Evolutionary conservation across 805 yeast genomes (phyloP).

Genomic region (Tetrapisispora arboricola): DNA sequence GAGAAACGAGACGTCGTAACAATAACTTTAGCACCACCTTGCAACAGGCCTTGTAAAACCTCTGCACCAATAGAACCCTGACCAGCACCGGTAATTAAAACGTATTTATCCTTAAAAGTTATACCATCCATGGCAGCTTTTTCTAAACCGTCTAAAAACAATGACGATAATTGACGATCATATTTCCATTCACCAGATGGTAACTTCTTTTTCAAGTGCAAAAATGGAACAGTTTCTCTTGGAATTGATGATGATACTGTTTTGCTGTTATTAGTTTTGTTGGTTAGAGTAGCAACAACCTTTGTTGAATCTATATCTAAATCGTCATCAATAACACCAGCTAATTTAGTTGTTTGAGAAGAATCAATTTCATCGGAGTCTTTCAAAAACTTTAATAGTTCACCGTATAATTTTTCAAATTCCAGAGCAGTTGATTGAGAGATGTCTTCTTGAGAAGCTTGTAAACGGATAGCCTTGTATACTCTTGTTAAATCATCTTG

Average conservation of each 20-base stretch:
- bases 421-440: constrained; percentile 58
- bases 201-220: constrained; percentile 77
- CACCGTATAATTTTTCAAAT: constrained; percentile 61
- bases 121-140: constrained; percentile 91
- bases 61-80: constrained; percentile 98
- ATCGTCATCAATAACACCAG: constrained; percentile 41
- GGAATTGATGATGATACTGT: constrained; percentile 69
- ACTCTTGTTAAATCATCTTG: constrained; percentile 78
- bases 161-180: constrained; percentile 65
- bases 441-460: constrained; percentile 37
- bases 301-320: constrained; percentile 47
- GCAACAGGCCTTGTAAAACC: constrained; percentile 82
- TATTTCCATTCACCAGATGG: constrained; percentile 72
- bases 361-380: constrained; percentile 62
- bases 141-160: constrained; percentile 84
- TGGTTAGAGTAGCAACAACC: constrained; percentile 80
- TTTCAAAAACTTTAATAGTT: constrained; percentile 59
- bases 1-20: constrained; percentile 96
- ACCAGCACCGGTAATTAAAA: constrained; percentile 96
- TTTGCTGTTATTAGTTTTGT: constrained; percentile 53
- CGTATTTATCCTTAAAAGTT: constrained; percentile 78
- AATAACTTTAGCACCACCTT: constrained; percentile 96
- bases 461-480: constrained; percentile 71
- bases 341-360: constrained; percentile 48
- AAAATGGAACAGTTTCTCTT: constrained; percentile 84